A percentile compares a stretch with the other conserved stretches of the same genome.
These are phyloP conservation scores for Scheffersomyces amazonensis DNA, from an alignment of 805 yeast genomes.

Conservation along the genomic window DNA sequence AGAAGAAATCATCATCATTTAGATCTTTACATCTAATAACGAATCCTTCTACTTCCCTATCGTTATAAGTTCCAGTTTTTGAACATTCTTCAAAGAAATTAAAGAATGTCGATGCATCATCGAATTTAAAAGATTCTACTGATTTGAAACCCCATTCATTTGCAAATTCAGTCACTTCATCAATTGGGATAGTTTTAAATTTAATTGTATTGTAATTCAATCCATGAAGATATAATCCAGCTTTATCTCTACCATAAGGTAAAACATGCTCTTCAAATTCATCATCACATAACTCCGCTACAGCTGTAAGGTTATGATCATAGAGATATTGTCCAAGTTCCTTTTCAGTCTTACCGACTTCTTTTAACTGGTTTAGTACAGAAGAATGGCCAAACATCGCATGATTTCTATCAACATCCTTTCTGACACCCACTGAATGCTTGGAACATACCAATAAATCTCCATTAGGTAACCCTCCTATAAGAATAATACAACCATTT, in stretches of 20 bases:
- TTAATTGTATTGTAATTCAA: slow-evolving; percentile 63
- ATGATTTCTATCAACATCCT: slow-evolving; percentile 59
- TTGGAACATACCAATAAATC: slow-evolving; percentile 85
- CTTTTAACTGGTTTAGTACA: slow-evolving; percentile 51
- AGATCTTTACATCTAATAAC: slow-evolving; percentile 65
- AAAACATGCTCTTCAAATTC: slow-evolving; percentile 90
- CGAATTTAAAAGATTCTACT: slow-evolving; percentile 46
- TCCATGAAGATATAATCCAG: slow-evolving; percentile 92
- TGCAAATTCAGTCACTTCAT: slow-evolving; percentile 59
- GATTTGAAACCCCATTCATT: slow-evolving; percentile 63
- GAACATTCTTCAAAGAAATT: slow-evolving; percentile 55
- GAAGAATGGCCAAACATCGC: slow-evolving; percentile 68
- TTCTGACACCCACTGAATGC: slow-evolving; percentile 75
- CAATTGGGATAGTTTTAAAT: slow-evolving; percentile 66
- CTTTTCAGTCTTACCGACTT: slow-evolving; percentile 32
- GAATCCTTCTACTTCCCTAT: slow-evolving; percentile 85
- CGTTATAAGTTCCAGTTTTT: slow-evolving; percentile 66
- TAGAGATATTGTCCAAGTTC: slow-evolving; percentile 59
- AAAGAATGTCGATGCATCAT: slow-evolving; percentile 40
- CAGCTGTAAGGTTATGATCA: slow-evolving; percentile 67
- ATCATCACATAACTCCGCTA: slow-evolving; percentile 92
- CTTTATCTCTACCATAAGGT: slow-evolving; percentile 58
- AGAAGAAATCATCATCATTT: slow-evolving; percentile 55
- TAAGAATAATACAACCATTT: slow-evolving; percentile 88
- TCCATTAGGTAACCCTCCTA: slow-evolving; percentile 76